These are phyloP conservation scores for Schoenoplectus tabernaemontani DNA, from an alignment of 202 grass and related monocot genomes.

Conservation along the genomic window DNA sequence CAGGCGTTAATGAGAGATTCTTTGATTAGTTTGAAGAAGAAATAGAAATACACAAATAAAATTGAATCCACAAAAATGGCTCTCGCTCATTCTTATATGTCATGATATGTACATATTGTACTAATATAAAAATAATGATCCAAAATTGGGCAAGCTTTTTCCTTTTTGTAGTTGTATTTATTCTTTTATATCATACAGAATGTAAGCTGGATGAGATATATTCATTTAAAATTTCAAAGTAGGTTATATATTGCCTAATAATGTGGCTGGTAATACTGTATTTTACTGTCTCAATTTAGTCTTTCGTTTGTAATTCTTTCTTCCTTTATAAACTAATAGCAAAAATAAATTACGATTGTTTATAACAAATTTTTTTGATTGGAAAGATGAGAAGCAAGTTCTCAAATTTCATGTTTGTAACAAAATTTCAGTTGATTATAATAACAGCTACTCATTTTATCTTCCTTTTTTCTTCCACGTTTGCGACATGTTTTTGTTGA, in stretches of 20 bases:
- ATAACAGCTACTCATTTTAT: no score
- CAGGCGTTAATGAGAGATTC: slow-evolving; percentile 49
- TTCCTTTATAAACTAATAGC: neutral
- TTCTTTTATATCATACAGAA: neutral
- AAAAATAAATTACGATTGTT: neutral
- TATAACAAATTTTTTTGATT: no score
- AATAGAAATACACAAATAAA: slow-evolving; percentile 1
- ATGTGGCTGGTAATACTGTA: neutral
- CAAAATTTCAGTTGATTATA: no score
- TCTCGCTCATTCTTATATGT: neutral
- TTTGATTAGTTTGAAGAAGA: slow-evolving; percentile 32
- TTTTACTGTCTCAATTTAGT: neutral
- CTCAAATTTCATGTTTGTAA: no score
- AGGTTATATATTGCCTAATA: neutral
- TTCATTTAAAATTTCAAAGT: neutral
- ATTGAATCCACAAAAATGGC: neutral
- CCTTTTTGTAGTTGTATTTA: slow-evolving; percentile 6
- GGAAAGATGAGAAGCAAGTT: no score
- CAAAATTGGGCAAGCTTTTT: neutral
- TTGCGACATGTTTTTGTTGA: neutral
- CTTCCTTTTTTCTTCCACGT: neutral
- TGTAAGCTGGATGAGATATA: neutral
- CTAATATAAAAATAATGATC: neutral
- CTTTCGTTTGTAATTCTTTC: neutral
- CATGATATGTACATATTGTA: neutral